Evolutionary conservation across 2,329 filamentous ascomycete genomes (phyloP).

Genomic region (Drechslerella coelobrocha): DNA sequence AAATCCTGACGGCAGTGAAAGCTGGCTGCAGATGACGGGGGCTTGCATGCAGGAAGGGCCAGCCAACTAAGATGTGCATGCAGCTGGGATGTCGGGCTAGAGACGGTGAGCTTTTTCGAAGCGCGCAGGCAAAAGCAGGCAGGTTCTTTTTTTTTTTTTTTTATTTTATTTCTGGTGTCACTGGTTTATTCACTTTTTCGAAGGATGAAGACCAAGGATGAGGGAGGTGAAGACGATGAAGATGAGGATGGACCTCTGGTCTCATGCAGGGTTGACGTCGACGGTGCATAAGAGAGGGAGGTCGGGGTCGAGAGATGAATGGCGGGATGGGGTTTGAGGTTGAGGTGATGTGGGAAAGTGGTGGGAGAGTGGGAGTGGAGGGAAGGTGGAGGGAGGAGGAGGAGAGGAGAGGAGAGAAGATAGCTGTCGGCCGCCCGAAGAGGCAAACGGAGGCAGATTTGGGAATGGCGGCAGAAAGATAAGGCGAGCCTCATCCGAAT

Average conservation of each 20-base stretch:
- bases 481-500: conserved; percentile 29
- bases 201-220: neutral
- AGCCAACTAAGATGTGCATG: conserved; percentile 47
- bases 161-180: neutral
- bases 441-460: conserved; percentile 14
- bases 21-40: conserved; percentile 35
- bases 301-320: neutral
- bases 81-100: conserved; percentile 17
- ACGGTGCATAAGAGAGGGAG: conserved; percentile 3
- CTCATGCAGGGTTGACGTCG: conserved; percentile 27
- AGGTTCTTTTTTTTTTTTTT: neutral
- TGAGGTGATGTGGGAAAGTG: neutral
- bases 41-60: conserved; percentile 46
- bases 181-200: neutral
- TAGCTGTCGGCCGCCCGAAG: too few relatives aligned
- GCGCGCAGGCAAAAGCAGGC: conserved; percentile 33
- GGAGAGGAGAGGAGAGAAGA: conserved; percentile 3
- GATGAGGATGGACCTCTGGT: conserved; percentile 29
- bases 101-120: neutral
- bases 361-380: neutral
- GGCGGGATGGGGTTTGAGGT: conserved; percentile 1
- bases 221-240: conserved; percentile 20
- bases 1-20: conserved; percentile 5
- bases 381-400: neutral
- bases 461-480: conserved; percentile 38